Evolutionary conservation across 129 eudicot species (phyloP).

Genomic region (Logfia minima): DNA sequence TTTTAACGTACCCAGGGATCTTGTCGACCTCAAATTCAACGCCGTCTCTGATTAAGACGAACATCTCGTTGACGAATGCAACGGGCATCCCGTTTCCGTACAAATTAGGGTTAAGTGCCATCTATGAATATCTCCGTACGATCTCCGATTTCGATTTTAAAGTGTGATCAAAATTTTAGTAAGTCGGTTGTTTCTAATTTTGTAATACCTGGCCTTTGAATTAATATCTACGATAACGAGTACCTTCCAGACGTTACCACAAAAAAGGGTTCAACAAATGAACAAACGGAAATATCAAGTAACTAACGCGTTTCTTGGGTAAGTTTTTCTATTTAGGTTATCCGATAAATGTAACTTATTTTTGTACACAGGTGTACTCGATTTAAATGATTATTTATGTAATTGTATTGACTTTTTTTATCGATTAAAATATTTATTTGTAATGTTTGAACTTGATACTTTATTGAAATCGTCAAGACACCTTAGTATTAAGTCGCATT

Average conservation of each 20-base stretch:
- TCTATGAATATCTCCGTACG: neutral
- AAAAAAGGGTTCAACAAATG: neutral
- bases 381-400: no score
- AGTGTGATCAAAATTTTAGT: neutral
- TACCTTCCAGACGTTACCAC: neutral
- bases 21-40: conserved; percentile 91
- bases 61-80: conserved; percentile 82
- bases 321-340: no score
- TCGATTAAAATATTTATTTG: no score
- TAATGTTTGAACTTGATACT: no score
- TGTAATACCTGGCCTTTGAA: neutral
- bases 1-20: conserved; percentile 44
- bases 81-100: conserved; percentile 84
- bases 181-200: neutral
- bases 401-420: no score
- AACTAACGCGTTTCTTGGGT: no score
- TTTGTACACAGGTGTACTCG: no score
- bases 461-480: no score
- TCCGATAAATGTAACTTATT: no score
- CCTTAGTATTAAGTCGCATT: no score
- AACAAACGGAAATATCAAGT: neutral
- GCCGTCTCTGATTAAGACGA: conserved; percentile 87
- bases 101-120: conserved; percentile 89
- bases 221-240: neutral
- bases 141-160: neutral